These are phyloP conservation scores for Adenanthera pavonina DNA, from an alignment of 306 rosid genomes.

Conservation along the genomic window DNA sequence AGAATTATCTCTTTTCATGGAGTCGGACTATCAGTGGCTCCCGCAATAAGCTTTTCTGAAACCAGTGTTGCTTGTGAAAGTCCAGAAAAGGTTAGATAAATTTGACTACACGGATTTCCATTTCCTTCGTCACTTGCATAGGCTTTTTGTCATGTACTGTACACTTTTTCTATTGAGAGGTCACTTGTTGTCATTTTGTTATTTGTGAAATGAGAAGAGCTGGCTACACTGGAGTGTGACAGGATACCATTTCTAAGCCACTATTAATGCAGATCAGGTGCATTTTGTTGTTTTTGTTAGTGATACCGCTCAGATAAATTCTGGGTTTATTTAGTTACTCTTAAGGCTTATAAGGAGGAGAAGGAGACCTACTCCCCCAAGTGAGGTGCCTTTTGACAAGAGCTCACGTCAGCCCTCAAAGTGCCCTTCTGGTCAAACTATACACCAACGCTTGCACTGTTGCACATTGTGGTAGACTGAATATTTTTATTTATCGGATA, in stretches of 20 bases:
- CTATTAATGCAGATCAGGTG: slow-evolving; percentile 1
- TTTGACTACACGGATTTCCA: slow-evolving; percentile 34
- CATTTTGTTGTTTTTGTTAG: slow-evolving; percentile 23
- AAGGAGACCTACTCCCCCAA: not conserved
- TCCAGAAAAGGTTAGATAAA: slow-evolving; percentile 72
- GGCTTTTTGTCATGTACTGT: slow-evolving; percentile 18
- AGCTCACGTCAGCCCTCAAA: slow-evolving; percentile 15
- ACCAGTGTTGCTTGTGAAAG: slow-evolving; percentile 51
- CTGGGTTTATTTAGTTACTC: not conserved
- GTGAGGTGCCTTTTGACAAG: slow-evolving; percentile 6
- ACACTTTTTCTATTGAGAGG: slow-evolving; percentile 9
- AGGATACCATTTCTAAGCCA: slow-evolving; percentile 17
- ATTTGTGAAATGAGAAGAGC: slow-evolving; percentile 26
- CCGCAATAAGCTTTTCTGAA: slow-evolving; percentile 65
- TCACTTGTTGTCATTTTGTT: slow-evolving; percentile 12
- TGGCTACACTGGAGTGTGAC: slow-evolving; percentile 24
- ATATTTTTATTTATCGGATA: slow-evolving; percentile 11
- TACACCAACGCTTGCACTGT: not conserved
- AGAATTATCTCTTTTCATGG: slow-evolving; percentile 83
- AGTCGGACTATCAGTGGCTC: slow-evolving; percentile 77
- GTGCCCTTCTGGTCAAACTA: slow-evolving; percentile 22
- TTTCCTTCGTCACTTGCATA: slow-evolving; percentile 22
- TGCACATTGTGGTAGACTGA: slow-evolving; percentile 1
- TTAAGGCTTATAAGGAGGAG: slow-evolving; percentile 9
- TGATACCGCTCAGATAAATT: slow-evolving; percentile 18